These are phyloP conservation scores for Apiospora phragmitis DNA, from an alignment of 2,329 filamentous ascomycete species.

Conservation along the genomic window DNA sequence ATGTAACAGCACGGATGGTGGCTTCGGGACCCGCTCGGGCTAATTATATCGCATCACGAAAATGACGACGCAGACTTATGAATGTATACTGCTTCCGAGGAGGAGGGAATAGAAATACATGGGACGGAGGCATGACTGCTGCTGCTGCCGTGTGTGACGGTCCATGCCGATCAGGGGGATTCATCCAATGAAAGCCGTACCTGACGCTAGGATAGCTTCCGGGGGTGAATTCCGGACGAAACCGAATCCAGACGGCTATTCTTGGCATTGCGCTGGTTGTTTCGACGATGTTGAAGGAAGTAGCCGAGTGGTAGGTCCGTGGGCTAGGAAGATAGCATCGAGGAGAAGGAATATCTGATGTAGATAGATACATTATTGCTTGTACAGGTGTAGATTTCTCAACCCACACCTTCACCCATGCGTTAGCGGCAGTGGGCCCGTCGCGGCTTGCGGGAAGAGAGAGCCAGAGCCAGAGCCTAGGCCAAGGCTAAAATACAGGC, in stretches of 20 bases:
- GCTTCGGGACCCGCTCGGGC: neutral
- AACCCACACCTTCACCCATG: neutral
- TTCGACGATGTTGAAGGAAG: neutral
- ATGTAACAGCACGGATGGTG: neutral
- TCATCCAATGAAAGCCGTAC: neutral
- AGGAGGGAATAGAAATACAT: neutral
- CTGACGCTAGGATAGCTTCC: neutral
- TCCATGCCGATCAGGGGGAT: neutral
- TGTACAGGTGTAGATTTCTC: neutral
- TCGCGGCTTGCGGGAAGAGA: neutral
- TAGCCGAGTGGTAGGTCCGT: neutral
- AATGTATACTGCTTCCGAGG: neutral
- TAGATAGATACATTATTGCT: neutral
- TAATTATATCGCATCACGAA: neutral
- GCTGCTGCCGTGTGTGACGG: neutral
- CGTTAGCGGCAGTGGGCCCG: neutral
- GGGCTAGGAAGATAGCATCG: neutral
- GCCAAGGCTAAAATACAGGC: neutral
- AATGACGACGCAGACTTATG: neutral
- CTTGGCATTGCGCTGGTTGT: neutral
- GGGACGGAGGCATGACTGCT: neutral
- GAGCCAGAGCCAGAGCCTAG: neutral
- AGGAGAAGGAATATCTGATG: neutral
- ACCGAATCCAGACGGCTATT: neutral
- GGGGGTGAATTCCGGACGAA: neutral